phyloP scores from a whole-genome alignment of 2,329 filamentous ascomycete species.

The Podosphaera fusca region DNA sequence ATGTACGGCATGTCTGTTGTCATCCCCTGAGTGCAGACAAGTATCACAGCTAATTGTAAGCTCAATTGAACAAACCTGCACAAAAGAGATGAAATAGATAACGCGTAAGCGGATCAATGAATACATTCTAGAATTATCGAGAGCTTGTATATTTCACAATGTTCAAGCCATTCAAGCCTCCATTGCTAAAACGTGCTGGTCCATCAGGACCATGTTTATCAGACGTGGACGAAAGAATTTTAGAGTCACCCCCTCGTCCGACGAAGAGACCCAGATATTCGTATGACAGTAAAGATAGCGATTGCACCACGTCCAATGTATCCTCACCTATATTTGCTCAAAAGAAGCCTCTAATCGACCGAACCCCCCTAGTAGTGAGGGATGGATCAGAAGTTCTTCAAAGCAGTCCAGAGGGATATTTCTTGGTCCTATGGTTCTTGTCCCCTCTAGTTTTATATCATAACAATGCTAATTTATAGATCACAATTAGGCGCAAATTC shows the following conservation, averaged over 20 bases:
- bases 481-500: slow-evolving; percentile 32
- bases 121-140: too few relatives aligned
- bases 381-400: neutral
- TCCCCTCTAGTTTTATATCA: neutral
- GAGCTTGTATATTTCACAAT: slow-evolving; percentile 4
- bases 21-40: too few relatives aligned
- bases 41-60: too few relatives aligned
- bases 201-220: slow-evolving; percentile 2
- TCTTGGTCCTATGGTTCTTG: slow-evolving; percentile 15
- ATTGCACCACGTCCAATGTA: slow-evolving; percentile 3
- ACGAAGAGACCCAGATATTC: slow-evolving; percentile 12
- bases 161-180: slow-evolving; percentile 17
- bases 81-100: too few relatives aligned
- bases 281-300: slow-evolving; percentile 11
- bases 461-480: slow-evolving; percentile 2
- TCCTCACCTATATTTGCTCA: slow-evolving; percentile 10
- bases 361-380: slow-evolving; percentile 8
- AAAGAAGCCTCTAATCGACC: slow-evolving; percentile 13
- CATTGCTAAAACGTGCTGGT: slow-evolving; percentile 9
- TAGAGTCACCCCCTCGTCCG: slow-evolving; percentile 7
- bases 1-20: too few relatives aligned
- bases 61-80: too few relatives aligned
- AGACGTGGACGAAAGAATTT: slow-evolving; percentile 3
- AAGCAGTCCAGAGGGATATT: slow-evolving; percentile 13
- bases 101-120: too few relatives aligned